Base-by-base conservation (phyloP, 352 stramenopile species). In the Phytophthora kernoviae region DNA sequence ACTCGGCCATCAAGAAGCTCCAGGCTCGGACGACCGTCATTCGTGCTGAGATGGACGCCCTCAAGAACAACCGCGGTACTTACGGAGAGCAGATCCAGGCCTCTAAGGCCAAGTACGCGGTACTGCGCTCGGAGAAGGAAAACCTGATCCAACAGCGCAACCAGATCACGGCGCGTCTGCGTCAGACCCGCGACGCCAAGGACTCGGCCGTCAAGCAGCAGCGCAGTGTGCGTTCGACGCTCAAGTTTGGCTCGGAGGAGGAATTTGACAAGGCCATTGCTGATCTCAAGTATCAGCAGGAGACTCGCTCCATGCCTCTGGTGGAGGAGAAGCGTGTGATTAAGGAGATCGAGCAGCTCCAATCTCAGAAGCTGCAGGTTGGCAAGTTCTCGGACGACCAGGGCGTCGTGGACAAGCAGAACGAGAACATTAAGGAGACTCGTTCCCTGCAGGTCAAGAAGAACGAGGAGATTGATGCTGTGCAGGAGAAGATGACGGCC, bases 321-420 rank as follows among this genome's bases (percentile, higher is more conserved):
- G 89, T 81, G 21, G 96, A 98, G 47, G 96, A 99, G 73, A 99
- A 99, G 88, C 93, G 91, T 45, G 79, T 99, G 24, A 95, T 99
- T 66, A 98, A 98, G 77, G 94, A 99, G 64, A 98, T 99, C 58
- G 94, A 98, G 58, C 76, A 77, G 18, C 65, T 98, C 24, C 81
- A 97, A 63, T 54, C 77, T 22, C 93, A 94, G 61, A 98, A 98
- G 77, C 77, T 91, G 15, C 84, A 94, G 54, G 83, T 98, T 27
- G 75, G 79, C 55, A 86, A 90, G 49, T 65, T 98, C 43, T 73
- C 88, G 30, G 72, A 68, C 18, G 93, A 98, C 48, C 78, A 97
- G 40, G 81, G 79, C 24, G 68, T 86, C 24, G 72, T 97, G 26
- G 91, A 97, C 21, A 81, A 79, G 55, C 79, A 90, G 57, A 91